phyloP scores from a whole-genome alignment of 2,329 filamentous ascomycete species.

The Alternaria ventricosa region DNA sequence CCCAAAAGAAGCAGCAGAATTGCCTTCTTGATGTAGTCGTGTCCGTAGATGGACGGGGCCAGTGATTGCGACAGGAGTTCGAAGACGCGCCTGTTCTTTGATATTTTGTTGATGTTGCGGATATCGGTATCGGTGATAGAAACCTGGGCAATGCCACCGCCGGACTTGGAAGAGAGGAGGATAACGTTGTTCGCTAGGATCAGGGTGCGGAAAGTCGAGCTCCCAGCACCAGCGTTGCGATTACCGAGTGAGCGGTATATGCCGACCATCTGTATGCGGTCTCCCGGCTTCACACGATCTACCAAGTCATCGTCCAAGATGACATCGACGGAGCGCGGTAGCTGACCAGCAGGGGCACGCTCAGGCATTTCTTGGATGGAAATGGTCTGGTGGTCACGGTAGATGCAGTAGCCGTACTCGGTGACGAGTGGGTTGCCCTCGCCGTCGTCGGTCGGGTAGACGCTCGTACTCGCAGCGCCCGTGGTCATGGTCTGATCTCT shows the following conservation, averaged over 20 bases:
- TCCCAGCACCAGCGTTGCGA: constrained; percentile 87
- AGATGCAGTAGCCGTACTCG: constrained; percentile 95
- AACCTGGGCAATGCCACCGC: constrained; percentile 88
- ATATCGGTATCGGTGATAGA: constrained; percentile 96
- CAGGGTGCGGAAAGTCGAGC: constrained; percentile 91
- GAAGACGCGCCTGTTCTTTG: constrained; percentile 93
- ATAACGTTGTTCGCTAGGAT: constrained; percentile 96
- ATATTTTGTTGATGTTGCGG: constrained; percentile 96
- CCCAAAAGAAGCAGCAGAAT: constrained; percentile 94
- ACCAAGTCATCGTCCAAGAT: constrained; percentile 97
- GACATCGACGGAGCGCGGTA: constrained; percentile 94
- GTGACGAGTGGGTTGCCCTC: constrained; percentile 91
- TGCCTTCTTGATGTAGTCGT: constrained; percentile 97
- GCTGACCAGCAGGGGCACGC: constrained; percentile 89
- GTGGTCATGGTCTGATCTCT: constrained; percentile 95
- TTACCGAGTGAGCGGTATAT: constrained; percentile 95
- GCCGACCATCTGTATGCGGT: constrained; percentile 95
- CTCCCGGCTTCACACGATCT: constrained; percentile 91
- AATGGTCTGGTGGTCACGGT: constrained; percentile 95
- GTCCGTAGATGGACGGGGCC: constrained; percentile 94
- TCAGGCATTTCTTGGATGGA: constrained; percentile 99
- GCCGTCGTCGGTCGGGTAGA: constrained; percentile 93
- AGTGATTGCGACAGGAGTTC: constrained; percentile 92
- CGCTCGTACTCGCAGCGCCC: constrained; percentile 84
- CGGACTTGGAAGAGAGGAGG: constrained; percentile 92